A percentile compares a stretch with the other conserved stretches of the same genome.
Conservation (phyloP, 139 green algal genomes). For the Chlamydomonas schloesseri region DNA sequence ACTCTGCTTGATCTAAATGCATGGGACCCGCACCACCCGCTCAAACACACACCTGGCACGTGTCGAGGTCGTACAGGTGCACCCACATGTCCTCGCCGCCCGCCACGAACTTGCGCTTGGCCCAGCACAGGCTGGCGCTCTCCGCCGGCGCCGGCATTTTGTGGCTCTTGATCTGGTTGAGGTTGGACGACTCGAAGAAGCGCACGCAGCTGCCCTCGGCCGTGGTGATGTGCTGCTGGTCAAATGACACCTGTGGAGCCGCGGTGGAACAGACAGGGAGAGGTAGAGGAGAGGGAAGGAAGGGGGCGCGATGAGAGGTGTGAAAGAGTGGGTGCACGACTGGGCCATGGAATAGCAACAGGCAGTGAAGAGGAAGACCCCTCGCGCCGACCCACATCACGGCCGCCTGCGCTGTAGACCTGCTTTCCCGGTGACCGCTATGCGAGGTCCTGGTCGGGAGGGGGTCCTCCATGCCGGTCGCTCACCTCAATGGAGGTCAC, state of each 20-base stretch:
- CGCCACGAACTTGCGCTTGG: slow-evolving; percentile 76
- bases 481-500: slow-evolving; percentile 89
- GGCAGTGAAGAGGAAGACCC: neutral
- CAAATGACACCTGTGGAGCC: slow-evolving; percentile 69
- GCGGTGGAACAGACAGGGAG: too few species aligned
- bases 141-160: slow-evolving; percentile 75
- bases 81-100: slow-evolving; percentile 99
- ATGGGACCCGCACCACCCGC: too few species aligned
- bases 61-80: slow-evolving; percentile 88
- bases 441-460: too few species aligned
- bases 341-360: too few species aligned
- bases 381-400: too few species aligned
- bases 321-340: too few species aligned
- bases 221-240: slow-evolving; percentile 83
- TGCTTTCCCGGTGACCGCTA: too few species aligned
- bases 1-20: too few species aligned
- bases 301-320: too few species aligned
- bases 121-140: slow-evolving; percentile 83
- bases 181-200: slow-evolving; percentile 78
- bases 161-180: slow-evolving; percentile 67
- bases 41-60: slow-evolving; percentile 60
- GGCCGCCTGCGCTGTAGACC: too few species aligned
- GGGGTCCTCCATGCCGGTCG: neutral
- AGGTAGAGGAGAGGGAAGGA: too few species aligned
- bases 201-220: slow-evolving; percentile 84